Conservation (phyloP, 345 rosid species). For the Salix caprea region DNA sequence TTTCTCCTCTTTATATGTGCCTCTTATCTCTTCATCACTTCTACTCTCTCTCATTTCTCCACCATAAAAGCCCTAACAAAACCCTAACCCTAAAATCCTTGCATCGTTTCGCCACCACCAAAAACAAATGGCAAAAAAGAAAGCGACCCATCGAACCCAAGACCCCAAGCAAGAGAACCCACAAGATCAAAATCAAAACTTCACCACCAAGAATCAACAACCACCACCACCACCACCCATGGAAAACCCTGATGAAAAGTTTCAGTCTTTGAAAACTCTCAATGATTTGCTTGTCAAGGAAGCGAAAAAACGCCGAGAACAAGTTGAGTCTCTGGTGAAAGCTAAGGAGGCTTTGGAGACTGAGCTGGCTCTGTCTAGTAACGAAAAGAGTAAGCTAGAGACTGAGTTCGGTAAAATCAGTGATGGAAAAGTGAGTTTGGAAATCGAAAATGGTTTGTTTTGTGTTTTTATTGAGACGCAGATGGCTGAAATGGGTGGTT, state of each 20-base stretch:
- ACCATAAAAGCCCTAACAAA: conserved; percentile 36
- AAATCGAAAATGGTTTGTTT: conserved; percentile 38
- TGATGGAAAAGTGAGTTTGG: conserved; percentile 40
- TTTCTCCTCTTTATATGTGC: background rate
- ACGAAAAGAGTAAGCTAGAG: conserved; percentile 28
- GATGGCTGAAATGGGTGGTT: conserved; percentile 36
- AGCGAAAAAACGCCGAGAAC: conserved; percentile 44
- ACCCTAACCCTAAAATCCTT: conserved; percentile 29
- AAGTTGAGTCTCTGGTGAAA: conserved; percentile 41
- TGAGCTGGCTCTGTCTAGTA: conserved; percentile 32
- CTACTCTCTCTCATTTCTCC: conserved; percentile 12
- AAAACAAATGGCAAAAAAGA: conserved; percentile 47
- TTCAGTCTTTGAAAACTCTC: conserved; percentile 52
- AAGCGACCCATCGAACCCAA: conserved; percentile 22
- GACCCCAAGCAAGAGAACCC: conserved; percentile 13
- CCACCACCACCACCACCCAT: conserved; percentile 15
- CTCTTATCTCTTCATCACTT: background rate
- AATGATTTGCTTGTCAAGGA: conserved; percentile 54
- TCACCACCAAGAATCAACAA: conserved; percentile 2
- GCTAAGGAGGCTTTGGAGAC: conserved; percentile 40
- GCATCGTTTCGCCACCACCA: conserved; percentile 5
- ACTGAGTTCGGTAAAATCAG: conserved; percentile 31
- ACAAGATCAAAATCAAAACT: conserved; percentile 5
- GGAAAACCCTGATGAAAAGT: conserved; percentile 44
- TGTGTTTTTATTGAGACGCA: conserved; percentile 34